phyloP scores from a whole-genome alignment of 106 monocot species.

The Apostasia shenzhenica region DNA sequence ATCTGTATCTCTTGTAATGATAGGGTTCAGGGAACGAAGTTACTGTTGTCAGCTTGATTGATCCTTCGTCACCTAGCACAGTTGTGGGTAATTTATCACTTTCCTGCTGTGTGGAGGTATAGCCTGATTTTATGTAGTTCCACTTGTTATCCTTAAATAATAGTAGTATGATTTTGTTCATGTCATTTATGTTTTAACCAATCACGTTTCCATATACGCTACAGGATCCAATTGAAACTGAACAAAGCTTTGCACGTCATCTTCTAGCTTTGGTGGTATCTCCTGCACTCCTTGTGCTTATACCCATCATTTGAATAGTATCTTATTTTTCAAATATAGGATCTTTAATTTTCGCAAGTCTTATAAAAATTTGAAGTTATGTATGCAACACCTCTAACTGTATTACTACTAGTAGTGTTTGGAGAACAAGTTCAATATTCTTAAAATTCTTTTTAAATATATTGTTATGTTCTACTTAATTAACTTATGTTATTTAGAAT shows the following conservation, averaged over 20 bases:
- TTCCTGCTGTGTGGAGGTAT: conserved; percentile 77
- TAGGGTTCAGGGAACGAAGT: conserved; percentile 50
- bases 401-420: too few species aligned
- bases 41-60: conserved; percentile 42
- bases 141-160: not conserved
- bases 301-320: not conserved
- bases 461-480: too few species aligned
- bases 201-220: conserved; percentile 4
- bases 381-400: too few species aligned
- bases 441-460: too few species aligned
- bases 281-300: not conserved
- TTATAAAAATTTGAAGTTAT: too few species aligned
- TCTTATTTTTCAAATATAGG: not conserved
- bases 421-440: too few species aligned
- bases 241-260: conserved; percentile 76
- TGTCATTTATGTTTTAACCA: not conserved
- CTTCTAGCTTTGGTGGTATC: conserved; percentile 77
- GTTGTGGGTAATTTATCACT: conserved; percentile 58
- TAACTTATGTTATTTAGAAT: too few species aligned
- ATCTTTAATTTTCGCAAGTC: not conserved
- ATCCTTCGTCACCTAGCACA: conserved; percentile 49
- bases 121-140: conserved; percentile 2
- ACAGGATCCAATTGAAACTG: conserved; percentile 94
- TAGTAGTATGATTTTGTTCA: not conserved
- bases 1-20: not conserved